A percentile compares a stretch with the other conserved stretches of the same genome.
These are phyloP conservation scores for Pisolithus microcarpus DNA, from an alignment of 768 basidiomycete species.

Conservation along the genomic window DNA sequence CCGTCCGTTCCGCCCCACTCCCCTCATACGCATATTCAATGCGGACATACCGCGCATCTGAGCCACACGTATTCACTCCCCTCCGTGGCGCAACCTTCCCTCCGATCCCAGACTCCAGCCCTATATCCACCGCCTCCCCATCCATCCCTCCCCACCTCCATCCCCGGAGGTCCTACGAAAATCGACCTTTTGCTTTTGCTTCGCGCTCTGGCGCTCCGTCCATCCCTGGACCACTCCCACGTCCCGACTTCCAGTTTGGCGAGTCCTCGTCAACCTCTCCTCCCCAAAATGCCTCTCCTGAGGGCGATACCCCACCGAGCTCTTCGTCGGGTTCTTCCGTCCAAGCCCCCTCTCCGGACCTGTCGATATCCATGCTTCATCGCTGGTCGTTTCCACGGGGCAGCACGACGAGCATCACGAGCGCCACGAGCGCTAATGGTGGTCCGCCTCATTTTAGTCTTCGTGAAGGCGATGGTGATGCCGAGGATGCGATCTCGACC, in stretches of 20 bases:
- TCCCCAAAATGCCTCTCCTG: constrained; percentile 43
- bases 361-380: constrained; percentile 26
- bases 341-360: constrained; percentile 39
- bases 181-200: constrained; percentile 40
- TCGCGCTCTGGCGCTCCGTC: constrained; percentile 43
- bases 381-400: constrained; percentile 38
- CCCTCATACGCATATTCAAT: constrained; percentile 37
- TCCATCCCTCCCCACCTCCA: constrained; percentile 1
- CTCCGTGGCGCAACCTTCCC: constrained; percentile 32
- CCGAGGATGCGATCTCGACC: constrained; percentile 39
- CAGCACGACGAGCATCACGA: not conserved
- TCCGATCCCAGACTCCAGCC: constrained; percentile 18
- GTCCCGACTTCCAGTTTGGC: constrained; percentile 59
- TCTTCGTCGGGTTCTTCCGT: not conserved
- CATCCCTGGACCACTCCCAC: constrained; percentile 49
- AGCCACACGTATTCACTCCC: constrained; percentile 29
- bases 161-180: constrained; percentile 34
- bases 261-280: constrained; percentile 39
- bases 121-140: not conserved
- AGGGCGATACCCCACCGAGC: constrained; percentile 23
- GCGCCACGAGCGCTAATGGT: not conserved
- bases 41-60: constrained; percentile 25
- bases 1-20: constrained; percentile 40
- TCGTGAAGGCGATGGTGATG: constrained; percentile 39
- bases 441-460: not conserved